Evolutionary conservation across 2,329 filamentous ascomycete genomes (phyloP), one percentile per base, ranked within the genome.

Genomic region (Xylariaceae sp.): DNA sequence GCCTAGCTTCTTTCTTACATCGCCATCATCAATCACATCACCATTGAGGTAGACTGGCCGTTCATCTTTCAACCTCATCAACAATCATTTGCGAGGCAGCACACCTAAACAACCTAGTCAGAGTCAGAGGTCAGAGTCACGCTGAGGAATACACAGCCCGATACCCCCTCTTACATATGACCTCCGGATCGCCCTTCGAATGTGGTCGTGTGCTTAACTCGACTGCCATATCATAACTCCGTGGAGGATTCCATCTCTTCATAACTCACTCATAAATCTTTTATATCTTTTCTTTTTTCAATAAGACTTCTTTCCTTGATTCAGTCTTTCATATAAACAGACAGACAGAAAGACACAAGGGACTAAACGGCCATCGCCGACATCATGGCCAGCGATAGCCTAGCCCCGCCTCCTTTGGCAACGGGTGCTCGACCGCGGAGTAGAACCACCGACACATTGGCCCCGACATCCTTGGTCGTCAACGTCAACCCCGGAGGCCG

Each of bases 401-500:
- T 73, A 15, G 67, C 70, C 44, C 70, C 70, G 47, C 69, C 71
- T 45, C 62, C 61, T 30, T 61, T 72, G 30, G 64, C 57, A 17
- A 61, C 71, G 44, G 65, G 59, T 42, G 61, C 59, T 23, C 69
- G 67, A 44, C 63, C 66, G 15, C 65, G 66, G 57, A 70, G 66
- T 57, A 66, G 61, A 18, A 59, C 55, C 11, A 54, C 57, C 47
- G 59, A 62, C 23, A 60, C 58, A 57, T 61, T 73, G 23, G 67
- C 70, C 42, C 70, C 70, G 45, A 68, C 71, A 45, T 60, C 59
- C 34, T 61, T 30, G 23, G 23, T 30, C 23, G 23, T 72, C 17
- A 64, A 55, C 13, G 60, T 72, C 35, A 68, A 71, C 56, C 72
- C 68, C 45, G 64, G 60, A 45, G 61, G 60, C n/a, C 69, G 68